Base-by-base conservation (phyloP, 2,329 filamentous ascomycete genomes). In the Tothia fuscella region DNA sequence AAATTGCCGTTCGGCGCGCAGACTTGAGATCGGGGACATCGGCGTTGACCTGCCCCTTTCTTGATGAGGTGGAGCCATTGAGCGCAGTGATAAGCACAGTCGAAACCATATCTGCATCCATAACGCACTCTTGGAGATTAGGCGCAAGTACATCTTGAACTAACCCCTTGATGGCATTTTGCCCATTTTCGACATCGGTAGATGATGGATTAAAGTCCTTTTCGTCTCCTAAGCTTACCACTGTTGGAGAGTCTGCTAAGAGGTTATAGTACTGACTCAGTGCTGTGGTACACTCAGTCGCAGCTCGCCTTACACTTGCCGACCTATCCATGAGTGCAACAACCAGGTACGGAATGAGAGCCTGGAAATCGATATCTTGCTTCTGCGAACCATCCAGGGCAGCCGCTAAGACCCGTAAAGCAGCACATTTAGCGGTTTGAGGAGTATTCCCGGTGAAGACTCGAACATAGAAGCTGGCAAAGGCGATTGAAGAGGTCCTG, bases 321-420 rank as follows among this genome's bases (percentile, higher is more conserved):
- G 83, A 83, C 4, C 77, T 64, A 56, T 96, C 89, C 19, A 76
- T 70, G 14, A 96, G 71, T 17, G 82, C 82, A 28, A 73, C 68
- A 34, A 95, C 64, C 24, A 80, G 67, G 60, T 93, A 95, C 2
- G 89, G 89, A n/a, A 94, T 56, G 14, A 95, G 58, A 9, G 76
- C 74, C 56, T 96, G 89, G 37, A 88, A 70, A 55, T 94, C 58
- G 41, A 79, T 70, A 47, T 81, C 77, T 42, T 39, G 44, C 14
- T 43, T 45, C 2, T 51, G 41, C 33, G 52, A 38, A 3, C 38
- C 49, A 14, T 51, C 50, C 4, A 45, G 48, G 9, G 49, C 32
- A 2, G 57, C 50, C n/a, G 53, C 25, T 4, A 37, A 10, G 20
- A 37, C 28, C 35, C 35, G 25, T 6, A 37, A 16, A 10, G 35